Evolutionary conservation across 352 stramenopile genomes (phyloP).

Genomic region (Peronospora destructor): DNA sequence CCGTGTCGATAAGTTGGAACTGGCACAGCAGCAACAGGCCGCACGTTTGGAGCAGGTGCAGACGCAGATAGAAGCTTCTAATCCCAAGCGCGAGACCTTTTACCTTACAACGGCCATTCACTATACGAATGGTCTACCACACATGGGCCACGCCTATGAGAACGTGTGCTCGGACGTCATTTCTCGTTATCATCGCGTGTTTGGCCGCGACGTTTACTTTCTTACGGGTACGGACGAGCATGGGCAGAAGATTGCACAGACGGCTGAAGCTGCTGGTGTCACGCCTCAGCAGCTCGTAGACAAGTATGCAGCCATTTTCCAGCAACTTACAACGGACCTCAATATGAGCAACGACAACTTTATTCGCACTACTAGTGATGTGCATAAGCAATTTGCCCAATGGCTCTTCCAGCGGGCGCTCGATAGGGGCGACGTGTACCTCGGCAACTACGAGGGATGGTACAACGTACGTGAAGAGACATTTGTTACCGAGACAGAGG

Average conservation of each 20-base stretch:
- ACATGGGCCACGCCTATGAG: constrained; percentile 99
- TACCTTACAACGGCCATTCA: constrained; percentile 99
- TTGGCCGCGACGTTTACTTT: constrained; percentile 81
- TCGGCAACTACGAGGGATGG: constrained; percentile 96
- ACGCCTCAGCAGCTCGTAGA: constrained; percentile 94
- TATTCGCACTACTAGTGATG: constrained; percentile 92
- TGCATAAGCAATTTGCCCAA: constrained; percentile 92
- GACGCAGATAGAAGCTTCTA: constrained; percentile 32
- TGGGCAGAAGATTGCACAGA: constrained; percentile 98
- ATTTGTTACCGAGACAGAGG: constrained; percentile 98
- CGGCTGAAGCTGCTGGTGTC: constrained; percentile 87
- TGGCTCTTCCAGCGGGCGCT: constrained; percentile 91
- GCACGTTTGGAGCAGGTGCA: constrained; percentile 28
- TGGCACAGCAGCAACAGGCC: constrained; percentile 37
- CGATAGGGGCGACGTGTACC: constrained; percentile 94
- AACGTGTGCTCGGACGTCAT: constrained; percentile 96
- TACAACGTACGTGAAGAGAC: constrained; percentile 98
- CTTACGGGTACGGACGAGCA: constrained; percentile 95
- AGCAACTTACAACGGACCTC: constrained; percentile 80
- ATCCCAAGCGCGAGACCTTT: constrained; percentile 66
- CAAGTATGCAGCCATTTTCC: constrained; percentile 87
- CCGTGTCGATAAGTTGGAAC: constrained; percentile 41
- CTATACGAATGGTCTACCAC: constrained; percentile 95
- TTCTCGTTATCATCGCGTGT: constrained; percentile 89
- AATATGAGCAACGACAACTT: constrained; percentile 90